Conservation (phyloP, 2,329 filamentous ascomycete genomes). For the Xylaria arbuscula region DNA sequence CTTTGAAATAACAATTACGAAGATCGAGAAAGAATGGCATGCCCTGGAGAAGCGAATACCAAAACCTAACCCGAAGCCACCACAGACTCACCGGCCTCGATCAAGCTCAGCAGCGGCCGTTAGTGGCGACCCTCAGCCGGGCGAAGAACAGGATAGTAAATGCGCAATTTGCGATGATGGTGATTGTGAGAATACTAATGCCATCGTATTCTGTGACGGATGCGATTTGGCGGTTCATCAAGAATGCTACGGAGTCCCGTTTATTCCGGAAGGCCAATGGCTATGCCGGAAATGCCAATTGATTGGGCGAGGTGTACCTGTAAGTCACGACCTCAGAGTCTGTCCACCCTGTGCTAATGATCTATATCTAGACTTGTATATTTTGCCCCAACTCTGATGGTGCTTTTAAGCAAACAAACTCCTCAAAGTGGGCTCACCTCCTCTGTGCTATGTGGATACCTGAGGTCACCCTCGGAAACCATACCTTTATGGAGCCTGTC, state of each 20-base stretch:
- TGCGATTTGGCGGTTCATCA: slow-evolving; percentile 98
- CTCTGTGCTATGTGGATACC: slow-evolving; percentile 99
- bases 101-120: slow-evolving; percentile 95
- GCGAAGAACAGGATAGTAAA: slow-evolving; percentile 96
- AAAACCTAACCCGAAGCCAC: slow-evolving; percentile 95
- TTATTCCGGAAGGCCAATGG: slow-evolving; percentile 99
- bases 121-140: slow-evolving; percentile 87
- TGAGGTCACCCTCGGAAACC: slow-evolving; percentile 93
- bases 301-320: slow-evolving; percentile 89
- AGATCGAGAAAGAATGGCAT: slow-evolving; percentile 99
- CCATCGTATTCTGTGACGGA: slow-evolving; percentile 98
- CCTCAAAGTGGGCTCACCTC: slow-evolving; percentile 95
- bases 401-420: slow-evolving; percentile 97
- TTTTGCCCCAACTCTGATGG: slow-evolving; percentile 98
- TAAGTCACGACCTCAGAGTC: slow-evolving; percentile 57
- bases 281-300: slow-evolving; percentile 96
- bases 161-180: slow-evolving; percentile 98
- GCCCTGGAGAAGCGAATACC: slow-evolving; percentile 95
- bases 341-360: slow-evolving; percentile 29
- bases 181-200: slow-evolving; percentile 99
- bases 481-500: slow-evolving; percentile 97
- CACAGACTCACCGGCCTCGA: slow-evolving; percentile 90
- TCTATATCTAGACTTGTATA: slow-evolving; percentile 79
- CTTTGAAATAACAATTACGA: slow-evolving; percentile 98
- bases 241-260: slow-evolving; percentile 98